Conservation (phyloP, 805 yeast species). For the Yamadazyma insecticola region DNA sequence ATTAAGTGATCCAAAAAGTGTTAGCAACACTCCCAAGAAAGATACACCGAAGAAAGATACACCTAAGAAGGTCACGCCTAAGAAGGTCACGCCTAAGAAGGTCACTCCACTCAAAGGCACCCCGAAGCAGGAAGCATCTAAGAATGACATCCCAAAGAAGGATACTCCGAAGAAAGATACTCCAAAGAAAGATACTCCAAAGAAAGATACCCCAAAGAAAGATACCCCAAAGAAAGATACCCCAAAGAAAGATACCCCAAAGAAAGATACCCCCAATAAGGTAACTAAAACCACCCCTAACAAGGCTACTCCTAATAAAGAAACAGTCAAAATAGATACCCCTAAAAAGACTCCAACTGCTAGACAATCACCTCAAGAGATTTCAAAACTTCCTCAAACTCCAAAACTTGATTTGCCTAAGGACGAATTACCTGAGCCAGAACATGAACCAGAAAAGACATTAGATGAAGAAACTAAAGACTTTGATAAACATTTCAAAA, state of each 20-base stretch:
- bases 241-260: conserved; percentile 3
- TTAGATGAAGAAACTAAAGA: conserved; percentile 20
- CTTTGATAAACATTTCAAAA: conserved; percentile 19
- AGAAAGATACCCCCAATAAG: too few relatives aligned
- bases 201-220: background rate
- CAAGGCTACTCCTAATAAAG: conserved; percentile 2
- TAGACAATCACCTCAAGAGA: too few relatives aligned
- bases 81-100: too few relatives aligned
- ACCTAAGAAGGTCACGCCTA: too few relatives aligned
- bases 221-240: background rate
- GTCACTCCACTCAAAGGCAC: background rate
- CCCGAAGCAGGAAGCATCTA: background rate
- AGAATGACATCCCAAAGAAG: background rate
- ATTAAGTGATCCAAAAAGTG: too few relatives aligned
- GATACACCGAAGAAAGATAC: too few relatives aligned
- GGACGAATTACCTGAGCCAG: too few relatives aligned
- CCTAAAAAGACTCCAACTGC: background rate
- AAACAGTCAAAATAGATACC: background rate
- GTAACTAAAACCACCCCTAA: conserved; percentile 3
- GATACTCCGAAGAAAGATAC: background rate
- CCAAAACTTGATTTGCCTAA: conserved; percentile 1
- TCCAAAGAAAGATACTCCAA: background rate
- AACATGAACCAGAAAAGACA: conserved; percentile 6
- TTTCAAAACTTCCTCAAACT: background rate
- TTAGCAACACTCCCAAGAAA: too few relatives aligned